Evolutionary conservation across 1,139 yeast genomes (phyloP).

Genomic region (Hemisphaericaspora subhashii): DNA sequence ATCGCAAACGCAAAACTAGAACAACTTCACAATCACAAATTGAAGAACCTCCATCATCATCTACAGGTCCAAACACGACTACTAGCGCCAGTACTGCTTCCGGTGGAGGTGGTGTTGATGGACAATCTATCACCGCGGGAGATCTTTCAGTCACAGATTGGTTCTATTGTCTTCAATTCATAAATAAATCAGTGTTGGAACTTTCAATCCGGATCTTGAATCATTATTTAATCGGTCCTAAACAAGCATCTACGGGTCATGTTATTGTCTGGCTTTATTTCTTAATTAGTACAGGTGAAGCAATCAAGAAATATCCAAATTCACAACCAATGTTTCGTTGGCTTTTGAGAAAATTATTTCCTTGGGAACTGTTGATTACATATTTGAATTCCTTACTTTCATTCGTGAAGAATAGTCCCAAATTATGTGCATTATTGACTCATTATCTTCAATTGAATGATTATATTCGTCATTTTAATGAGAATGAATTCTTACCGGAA

Average conservation of each 20-base stretch:
- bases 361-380: constrained; percentile 64
- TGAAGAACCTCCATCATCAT: constrained; percentile 11
- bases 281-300: constrained; percentile 60
- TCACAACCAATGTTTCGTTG: constrained; percentile 52
- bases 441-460: constrained; percentile 34
- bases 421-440: constrained; percentile 26
- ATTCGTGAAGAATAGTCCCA: constrained; percentile 29
- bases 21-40: constrained; percentile 18
- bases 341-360: constrained; percentile 56
- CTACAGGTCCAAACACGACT: constrained; percentile 8
- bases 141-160: constrained; percentile 55
- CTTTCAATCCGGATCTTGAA: constrained; percentile 63
- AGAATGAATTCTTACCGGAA: constrained; percentile 65
- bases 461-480: constrained; percentile 44
- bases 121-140: constrained; percentile 37
- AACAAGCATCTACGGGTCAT: constrained; percentile 69
- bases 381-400: constrained; percentile 57
- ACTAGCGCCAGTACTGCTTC: constrained; percentile 14
- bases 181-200: constrained; percentile 66
- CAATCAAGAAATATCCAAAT: constrained; percentile 48
- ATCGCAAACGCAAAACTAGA: constrained; percentile 55
- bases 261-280: constrained; percentile 72
- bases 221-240: constrained; percentile 68
- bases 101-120: constrained; percentile 23
- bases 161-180: constrained; percentile 54